Conservation (phyloP, 1,284 basidiomycete species). For the Filobasidium uniguttulatum region DNA sequence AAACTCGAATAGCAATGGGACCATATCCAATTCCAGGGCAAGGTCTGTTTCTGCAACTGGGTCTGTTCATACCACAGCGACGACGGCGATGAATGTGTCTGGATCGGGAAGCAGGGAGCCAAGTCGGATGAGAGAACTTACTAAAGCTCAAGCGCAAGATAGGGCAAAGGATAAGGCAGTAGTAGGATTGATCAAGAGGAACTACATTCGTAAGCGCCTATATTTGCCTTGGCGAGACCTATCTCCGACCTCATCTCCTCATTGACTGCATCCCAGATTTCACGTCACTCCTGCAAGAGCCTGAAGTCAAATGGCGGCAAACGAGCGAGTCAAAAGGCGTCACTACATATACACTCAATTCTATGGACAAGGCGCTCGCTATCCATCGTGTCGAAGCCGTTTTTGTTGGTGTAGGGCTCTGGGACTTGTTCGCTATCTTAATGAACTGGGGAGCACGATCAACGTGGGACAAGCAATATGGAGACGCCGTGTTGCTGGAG, state of each 20-base stretch:
- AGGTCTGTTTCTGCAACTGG: too few relatives aligned
- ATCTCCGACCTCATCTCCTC: conserved; percentile 4
- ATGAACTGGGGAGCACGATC: conserved; percentile 65
- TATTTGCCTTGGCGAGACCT: neutral
- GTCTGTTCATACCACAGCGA: too few relatives aligned
- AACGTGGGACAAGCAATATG: conserved; percentile 82
- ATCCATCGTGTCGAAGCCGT: conserved; percentile 95
- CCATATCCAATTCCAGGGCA: too few relatives aligned
- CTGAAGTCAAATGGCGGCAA: conserved; percentile 87
- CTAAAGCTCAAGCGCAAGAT: too few relatives aligned
- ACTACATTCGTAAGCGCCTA: conserved; percentile 59
- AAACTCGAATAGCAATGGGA: too few relatives aligned
- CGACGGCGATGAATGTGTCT: too few relatives aligned
- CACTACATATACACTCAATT: conserved; percentile 87
- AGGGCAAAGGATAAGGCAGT: conserved; percentile 70
- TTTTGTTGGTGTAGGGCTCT: conserved; percentile 88
- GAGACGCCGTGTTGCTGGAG: conserved; percentile 70
- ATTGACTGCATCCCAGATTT: too few relatives aligned
- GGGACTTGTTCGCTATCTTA: conserved; percentile 88
- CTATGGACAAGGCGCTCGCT: conserved; percentile 90
- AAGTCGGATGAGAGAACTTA: neutral
- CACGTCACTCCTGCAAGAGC: conserved; percentile 90
- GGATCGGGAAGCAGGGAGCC: neutral
- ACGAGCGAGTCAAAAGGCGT: conserved; percentile 77
- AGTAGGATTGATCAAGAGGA: conserved; percentile 67